Percentiles rank a stretch among this genome's conserved stretches.
phyloP scores from a whole-genome alignment of 179 eudicot genomes.

The Drosera spatulata region DNA sequence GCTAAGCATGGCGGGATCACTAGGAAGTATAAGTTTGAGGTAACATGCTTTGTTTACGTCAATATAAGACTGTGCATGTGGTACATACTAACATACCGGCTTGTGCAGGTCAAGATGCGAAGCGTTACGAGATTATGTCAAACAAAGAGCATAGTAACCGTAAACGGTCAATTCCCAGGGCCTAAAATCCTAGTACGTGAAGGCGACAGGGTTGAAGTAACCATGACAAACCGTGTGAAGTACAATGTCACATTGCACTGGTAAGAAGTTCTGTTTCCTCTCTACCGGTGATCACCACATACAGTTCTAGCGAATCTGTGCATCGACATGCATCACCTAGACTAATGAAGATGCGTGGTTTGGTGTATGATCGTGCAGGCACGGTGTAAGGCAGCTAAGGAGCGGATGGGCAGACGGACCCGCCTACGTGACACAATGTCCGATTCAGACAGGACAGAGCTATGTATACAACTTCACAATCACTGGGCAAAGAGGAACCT shows the following conservation, averaged over 20 bases:
- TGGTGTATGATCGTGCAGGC: conserved; percentile 10
- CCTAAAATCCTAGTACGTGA: conserved; percentile 48
- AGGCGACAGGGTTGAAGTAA: conserved; percentile 40
- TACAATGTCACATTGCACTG: conserved; percentile 48
- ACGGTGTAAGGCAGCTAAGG: conserved; percentile 25
- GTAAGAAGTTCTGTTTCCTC: conserved; percentile 7
- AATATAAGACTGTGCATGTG: too few species aligned
- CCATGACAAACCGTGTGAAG: conserved; percentile 45
- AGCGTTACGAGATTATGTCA: conserved; percentile 33
- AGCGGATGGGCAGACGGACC: conserved; percentile 41
- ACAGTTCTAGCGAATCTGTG: too few species aligned
- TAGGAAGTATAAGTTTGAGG: too few species aligned
- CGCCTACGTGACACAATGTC: conserved; percentile 31
- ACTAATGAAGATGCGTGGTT: too few species aligned
- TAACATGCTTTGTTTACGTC: too few species aligned
- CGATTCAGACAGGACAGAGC: conserved; percentile 21
- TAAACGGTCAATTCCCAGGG: conserved; percentile 51
- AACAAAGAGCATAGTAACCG: conserved; percentile 44
- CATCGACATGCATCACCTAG: too few species aligned
- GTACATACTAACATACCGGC: too few species aligned
- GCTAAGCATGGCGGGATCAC: too few species aligned
- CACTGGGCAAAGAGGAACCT: conserved; percentile 29
- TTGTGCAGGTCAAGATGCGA: conserved; percentile 36
- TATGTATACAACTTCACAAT: conserved; percentile 21
- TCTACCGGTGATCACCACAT: too few species aligned